Evolutionary conservation across 345 rosid genomes (phyloP), one percentile per base, ranked within the genome.

Genomic region (Raphanus sativus): DNA sequence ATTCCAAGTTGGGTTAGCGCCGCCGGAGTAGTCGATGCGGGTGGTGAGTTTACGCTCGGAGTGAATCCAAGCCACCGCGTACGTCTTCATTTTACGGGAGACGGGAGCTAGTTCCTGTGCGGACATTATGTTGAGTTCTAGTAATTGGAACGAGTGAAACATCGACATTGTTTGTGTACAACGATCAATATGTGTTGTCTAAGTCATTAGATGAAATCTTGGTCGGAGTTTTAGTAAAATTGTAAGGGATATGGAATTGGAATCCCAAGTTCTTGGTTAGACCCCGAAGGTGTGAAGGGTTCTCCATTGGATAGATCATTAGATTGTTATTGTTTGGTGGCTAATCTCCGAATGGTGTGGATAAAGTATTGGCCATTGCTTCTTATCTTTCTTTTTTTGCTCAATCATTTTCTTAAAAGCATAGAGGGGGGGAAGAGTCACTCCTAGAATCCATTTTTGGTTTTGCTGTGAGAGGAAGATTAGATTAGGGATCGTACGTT

Each of bases 1-100:
- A 15, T 94, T 92, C 98, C 98, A 94, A 0, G 93, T 89, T 26
- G 98, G 98, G 75, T 84, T 90, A 81, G 75, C 40, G 55, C 86
- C 86, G 67, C 97, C 97, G 6, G 69, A 28, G 15, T 83, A 70
- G 62, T 90, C 93, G 3, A 92, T 86, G 0, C 97, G 85, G 2
- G 98, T 94, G 8, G 97, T 83, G 11, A 94, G 93, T 76, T 87
- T 92, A 1, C 97, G 86, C 24, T 90, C 81, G 0, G 90, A 83
- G 63, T 89, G 92, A 33, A 94, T 90, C 98, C 98, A 94, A 2
- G 89, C 97, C 0, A 92, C 88, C 0, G 97, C 98, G 54, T 92
- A 94, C 55, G 97, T 85, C 30, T 86, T 84, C 88, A 89, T 90
- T 67, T 85, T 81, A 3, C 95, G 92, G 2, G 89, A 58, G 2